Base-by-base conservation (phyloP, 306 rosid species). In the Elaeagnus macrophylla region DNA sequence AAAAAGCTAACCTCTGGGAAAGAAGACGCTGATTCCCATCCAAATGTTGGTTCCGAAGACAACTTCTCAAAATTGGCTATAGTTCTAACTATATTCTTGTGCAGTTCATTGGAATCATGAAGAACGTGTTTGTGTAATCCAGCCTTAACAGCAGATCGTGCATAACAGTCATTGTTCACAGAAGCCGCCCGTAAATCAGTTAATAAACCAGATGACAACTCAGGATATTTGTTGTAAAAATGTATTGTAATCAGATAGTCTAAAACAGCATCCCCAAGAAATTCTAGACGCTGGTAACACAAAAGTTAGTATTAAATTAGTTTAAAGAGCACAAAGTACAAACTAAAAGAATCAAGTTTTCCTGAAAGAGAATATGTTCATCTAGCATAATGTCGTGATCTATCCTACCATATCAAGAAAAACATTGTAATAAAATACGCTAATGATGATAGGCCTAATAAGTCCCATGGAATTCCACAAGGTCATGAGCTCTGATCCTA, bases 141-240 rank as follows among this genome's bases (percentile, higher is more conserved):
- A 55, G 71, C 79, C 58, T 80, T 86, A 15, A 86, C 66, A 12
- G 95, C 70, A 54, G 74, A 75, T 51, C 64, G 70, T 6, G 95
- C 91, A 54, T 83, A 86, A 53, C 84, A 83, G 39, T 83, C 94
- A 16, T 86, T 86, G 56, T 75, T 90, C 19, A 86, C 94, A 1
- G 83, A 77, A 6, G 95, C 86, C 12, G 95, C 40, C 59, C 97
- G 81, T 94, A 83, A 65, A 68, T 86, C 91, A 11, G 94, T 90
- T 53, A 90, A 74, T 54, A 67, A 49, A 55, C 73, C 85, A 0
- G 88, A 91, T 17, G 97, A 72, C 69, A 83, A 41, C 53, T 77
- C 83, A 2, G 89, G 95, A 74, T 83, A 72, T 67, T 74, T 64
- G 6, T 68, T 0, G 60, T 72, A 78, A 60, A 86, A 47, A 79